phyloP scores from a whole-genome alignment of 2,329 filamentous ascomycete species.

The Arthroderma sp. region DNA sequence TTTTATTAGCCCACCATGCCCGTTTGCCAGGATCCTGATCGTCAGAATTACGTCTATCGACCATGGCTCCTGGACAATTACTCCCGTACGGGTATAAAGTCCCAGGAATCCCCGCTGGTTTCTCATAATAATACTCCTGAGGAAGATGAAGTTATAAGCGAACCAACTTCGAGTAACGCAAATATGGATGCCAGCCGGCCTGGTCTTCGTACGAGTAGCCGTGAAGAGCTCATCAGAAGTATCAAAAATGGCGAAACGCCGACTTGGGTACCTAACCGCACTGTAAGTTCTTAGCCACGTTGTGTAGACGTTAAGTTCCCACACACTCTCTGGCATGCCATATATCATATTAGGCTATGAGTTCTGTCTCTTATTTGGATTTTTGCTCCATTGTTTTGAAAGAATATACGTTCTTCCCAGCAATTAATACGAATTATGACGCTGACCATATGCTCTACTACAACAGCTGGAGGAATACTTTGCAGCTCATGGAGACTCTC shows the following conservation, averaged over 20 bases:
- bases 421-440: not conserved
- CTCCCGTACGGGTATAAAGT: no score
- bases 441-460: constrained; percentile 10
- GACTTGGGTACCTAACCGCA: constrained; percentile 55
- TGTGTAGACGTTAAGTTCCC: not conserved
- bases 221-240: constrained; percentile 68
- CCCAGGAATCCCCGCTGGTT: no score
- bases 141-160: constrained; percentile 10
- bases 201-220: constrained; percentile 34
- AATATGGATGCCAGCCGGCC: constrained; percentile 11
- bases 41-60: constrained; percentile 14
- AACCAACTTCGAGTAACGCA: constrained; percentile 8
- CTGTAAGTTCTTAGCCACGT: constrained; percentile 32
- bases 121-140: no score
- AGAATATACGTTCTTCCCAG: no score
- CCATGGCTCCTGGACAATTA: no score
- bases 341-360: no score
- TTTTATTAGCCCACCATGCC: constrained; percentile 14
- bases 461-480: constrained; percentile 27
- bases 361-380: no score
- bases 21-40: constrained; percentile 19
- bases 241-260: constrained; percentile 69
- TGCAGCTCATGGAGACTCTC: constrained; percentile 23
- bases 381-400: no score
- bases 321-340: not conserved